Base-by-base conservation (phyloP, 257 asterid species). In the Penstemon newberryi region DNA sequence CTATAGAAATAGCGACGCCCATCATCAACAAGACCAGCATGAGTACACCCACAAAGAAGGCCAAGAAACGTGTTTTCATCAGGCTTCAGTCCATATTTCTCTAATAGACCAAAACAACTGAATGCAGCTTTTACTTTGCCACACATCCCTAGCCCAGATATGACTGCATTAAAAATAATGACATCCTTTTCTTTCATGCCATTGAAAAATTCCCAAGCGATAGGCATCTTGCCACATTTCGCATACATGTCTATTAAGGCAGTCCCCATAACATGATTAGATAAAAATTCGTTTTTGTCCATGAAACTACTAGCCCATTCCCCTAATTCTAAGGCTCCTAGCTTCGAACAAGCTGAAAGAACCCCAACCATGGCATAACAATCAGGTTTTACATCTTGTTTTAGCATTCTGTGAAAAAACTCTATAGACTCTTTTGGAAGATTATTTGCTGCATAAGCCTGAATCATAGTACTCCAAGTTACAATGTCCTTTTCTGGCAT, bases 31-130 rank as follows among this genome's bases (percentile, higher is more conserved):
- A 60, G 66, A 60, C 66, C 66, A 12, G 66, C 46, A 42, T 60
- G 66, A 41, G 66, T 60, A 60, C 66, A 60, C 3, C 66, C 52
- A 60, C 66, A 60, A 13, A 60, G 51, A 11, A 60, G 13, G 42
- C 66, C 66, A 3, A 41, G 66, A 60, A 60, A 60, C 12, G 66
- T 60, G 51, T 60, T 60, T 15, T n/a, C 66, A 41, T 60, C 66
- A 60, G 66, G 66, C 33, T 46, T 60, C 11, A 46, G 11, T n/a
- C 19, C 44, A 4, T 38, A 40, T 60, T 60, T 60, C 52, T 60
- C 51, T n/a, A 60, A 33, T 11, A 60, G 66, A 60, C 51, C 66
- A 60, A 60, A 60, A 60, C 66, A 60, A 40, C 39, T 50, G 4
- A 42, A 60, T 6, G 66, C 66, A 40, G 66, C 45, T 62, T 62